These are phyloP conservation scores for Eimeria mitis DNA, from an alignment of 169 alveolate species.

Conservation along the genomic window DNA sequence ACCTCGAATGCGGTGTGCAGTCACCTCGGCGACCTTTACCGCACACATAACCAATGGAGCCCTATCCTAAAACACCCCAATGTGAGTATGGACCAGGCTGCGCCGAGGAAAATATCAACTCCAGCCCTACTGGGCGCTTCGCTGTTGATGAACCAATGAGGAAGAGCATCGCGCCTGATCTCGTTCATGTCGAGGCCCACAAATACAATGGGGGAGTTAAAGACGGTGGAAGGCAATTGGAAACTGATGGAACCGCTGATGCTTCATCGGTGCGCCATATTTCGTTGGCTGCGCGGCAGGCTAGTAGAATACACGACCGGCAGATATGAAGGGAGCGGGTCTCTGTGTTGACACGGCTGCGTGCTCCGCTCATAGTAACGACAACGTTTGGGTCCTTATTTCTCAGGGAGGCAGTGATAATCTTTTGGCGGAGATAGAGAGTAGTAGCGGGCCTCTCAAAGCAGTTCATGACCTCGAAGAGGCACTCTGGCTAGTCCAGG, in stretches of 20 bases:
- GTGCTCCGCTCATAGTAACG: background rate
- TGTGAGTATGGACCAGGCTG: background rate
- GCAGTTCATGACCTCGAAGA: conserved; percentile 46
- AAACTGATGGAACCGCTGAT: background rate
- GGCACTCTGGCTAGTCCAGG: conserved; percentile 73
- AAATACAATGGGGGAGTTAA: background rate
- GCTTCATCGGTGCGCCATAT: background rate
- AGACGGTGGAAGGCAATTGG: background rate
- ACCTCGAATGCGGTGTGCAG: background rate
- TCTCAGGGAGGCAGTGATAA: conserved; percentile 19
- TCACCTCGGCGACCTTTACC: background rate
- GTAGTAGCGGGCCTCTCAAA: background rate
- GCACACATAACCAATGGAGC: background rate
- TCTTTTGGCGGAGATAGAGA: background rate
- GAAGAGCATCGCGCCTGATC: conserved; percentile 13
- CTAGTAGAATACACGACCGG: background rate
- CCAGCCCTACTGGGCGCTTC: background rate
- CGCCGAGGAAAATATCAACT: background rate
- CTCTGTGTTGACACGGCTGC: background rate
- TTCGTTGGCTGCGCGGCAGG: background rate
- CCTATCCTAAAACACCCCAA: background rate
- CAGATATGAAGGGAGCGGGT: background rate
- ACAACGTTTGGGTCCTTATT: background rate
- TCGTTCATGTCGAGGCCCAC: too few relatives aligned
- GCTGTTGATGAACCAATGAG: conserved; percentile 2